Percentiles rank a stretch among this genome's conserved stretches.
phyloP scores from a whole-genome alignment of 2,329 filamentous ascomycete genomes.

The Pyrenophora teres region DNA sequence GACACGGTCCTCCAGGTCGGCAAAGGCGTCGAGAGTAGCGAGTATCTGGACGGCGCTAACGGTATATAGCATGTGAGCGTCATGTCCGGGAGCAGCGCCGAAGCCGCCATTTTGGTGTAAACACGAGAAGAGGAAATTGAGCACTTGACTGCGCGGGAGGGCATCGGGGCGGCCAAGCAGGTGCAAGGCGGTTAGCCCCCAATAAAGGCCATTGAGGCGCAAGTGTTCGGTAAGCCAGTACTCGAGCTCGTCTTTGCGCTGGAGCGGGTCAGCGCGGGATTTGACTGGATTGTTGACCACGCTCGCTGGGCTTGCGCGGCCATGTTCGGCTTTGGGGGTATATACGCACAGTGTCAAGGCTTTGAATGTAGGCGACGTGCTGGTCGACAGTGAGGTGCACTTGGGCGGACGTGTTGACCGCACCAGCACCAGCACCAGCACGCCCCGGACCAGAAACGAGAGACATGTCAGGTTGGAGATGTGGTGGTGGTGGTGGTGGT shows the following conservation, averaged over 20 bases:
- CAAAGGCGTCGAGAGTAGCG: constrained; percentile 81
- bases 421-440: constrained; percentile 39
- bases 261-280: constrained; percentile 48
- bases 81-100: constrained; percentile 89
- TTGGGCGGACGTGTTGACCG: constrained; percentile 51
- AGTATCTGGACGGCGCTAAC: constrained; percentile 94
- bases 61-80: constrained; percentile 95
- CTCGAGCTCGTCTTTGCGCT: constrained; percentile 90
- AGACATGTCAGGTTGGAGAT: constrained; percentile 54
- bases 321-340: constrained; percentile 14
- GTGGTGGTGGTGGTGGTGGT: constrained; percentile 1
- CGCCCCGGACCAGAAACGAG: constrained; percentile 65
- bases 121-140: constrained; percentile 95
- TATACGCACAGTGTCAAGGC: constrained; percentile 75
- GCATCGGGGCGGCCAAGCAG: constrained; percentile 80
- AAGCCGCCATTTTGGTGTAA: constrained; percentile 89
- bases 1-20: constrained; percentile 74
- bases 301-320: constrained; percentile 16
- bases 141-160: constrained; percentile 77
- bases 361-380: constrained; percentile 92
- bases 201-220: constrained; percentile 93
- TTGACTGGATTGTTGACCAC: constrained; percentile 7
- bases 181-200: constrained; percentile 89
- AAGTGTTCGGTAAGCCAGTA: constrained; percentile 98
- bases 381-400: constrained; percentile 62